Conservation (phyloP, 2,329 filamentous ascomycete species). For the Sclerotinia nivalis region DNA sequence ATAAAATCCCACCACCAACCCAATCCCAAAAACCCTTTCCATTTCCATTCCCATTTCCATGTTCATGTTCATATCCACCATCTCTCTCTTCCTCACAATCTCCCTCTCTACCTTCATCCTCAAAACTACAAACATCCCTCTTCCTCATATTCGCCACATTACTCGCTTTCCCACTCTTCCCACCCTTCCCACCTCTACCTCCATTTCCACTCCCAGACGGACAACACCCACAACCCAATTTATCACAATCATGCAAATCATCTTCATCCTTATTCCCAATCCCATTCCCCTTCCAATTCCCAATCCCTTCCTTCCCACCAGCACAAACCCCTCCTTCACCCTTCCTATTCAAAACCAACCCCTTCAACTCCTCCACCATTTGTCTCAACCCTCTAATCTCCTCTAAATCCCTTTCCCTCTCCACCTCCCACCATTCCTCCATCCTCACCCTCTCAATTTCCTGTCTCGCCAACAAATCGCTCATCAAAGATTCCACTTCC, state of each 20-base stretch:
- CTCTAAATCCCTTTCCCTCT: not conserved
- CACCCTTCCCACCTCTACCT: not conserved
- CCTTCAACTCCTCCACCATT: not conserved
- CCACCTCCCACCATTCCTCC: constrained; percentile 4
- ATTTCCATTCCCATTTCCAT: not conserved
- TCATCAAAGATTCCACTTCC: not conserved
- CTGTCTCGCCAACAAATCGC: not conserved
- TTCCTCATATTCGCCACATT: constrained; percentile 13
- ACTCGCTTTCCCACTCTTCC: not conserved
- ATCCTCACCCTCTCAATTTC: not conserved
- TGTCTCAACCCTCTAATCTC: not conserved
- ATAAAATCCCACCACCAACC: constrained; percentile 9
- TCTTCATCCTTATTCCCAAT: not conserved
- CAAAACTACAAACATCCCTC: constrained; percentile 8
- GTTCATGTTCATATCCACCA: not conserved
- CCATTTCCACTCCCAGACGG: not conserved
- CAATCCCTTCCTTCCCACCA: not conserved
- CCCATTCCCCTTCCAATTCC: not conserved
- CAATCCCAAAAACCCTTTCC: constrained; percentile 11
- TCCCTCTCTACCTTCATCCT: not conserved
- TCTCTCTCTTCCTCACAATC: not conserved
- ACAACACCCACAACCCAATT: not conserved
- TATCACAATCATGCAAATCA: not conserved
- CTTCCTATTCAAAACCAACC: not conserved
- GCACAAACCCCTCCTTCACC: too few species aligned